Percentiles rank a stretch among this genome's conserved stretches.
phyloP scores from a whole-genome alignment of 192 early-diverging fungal species.

The Coemansia sp. region DNA sequence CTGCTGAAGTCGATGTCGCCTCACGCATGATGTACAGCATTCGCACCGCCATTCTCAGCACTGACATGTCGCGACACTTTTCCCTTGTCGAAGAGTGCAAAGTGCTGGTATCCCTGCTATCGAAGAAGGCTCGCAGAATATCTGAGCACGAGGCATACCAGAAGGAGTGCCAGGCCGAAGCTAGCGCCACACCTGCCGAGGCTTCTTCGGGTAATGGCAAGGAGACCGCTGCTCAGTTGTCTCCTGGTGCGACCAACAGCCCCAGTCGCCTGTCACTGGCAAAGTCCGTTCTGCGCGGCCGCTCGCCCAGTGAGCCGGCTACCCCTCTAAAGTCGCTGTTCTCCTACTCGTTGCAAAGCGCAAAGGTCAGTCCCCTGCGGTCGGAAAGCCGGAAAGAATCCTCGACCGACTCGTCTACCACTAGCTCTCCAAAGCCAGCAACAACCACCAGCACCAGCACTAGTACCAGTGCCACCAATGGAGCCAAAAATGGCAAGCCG shows the following conservation, averaged over 20 bases:
- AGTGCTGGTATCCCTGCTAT: conserved; percentile 39
- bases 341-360: conserved; percentile 9
- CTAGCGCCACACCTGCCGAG: not conserved
- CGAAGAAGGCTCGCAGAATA: conserved; percentile 45
- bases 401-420: not conserved
- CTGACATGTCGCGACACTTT: conserved; percentile 93
- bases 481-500: conserved; percentile 8
- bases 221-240: not conserved
- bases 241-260: not conserved
- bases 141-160: conserved; percentile 37
- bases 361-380: conserved; percentile 9
- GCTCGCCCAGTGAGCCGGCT: conserved; percentile 44
- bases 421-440: not conserved
- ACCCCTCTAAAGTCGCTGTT: conserved; percentile 18
- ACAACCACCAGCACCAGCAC: not conserved
- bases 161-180: conserved; percentile 18
- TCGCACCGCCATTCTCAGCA: conserved; percentile 74
- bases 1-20: conserved; percentile 43
- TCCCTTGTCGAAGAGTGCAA: conserved; percentile 60
- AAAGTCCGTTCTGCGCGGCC: conserved; percentile 16
- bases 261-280: conserved; percentile 1
- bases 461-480: not conserved
- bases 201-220: not conserved
- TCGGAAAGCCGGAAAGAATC: not conserved
- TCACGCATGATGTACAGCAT: conserved; percentile 51